These are phyloP conservation scores for Elongisporangium prolatum DNA, from an alignment of 352 stramenopile genomes.

Conservation along the genomic window DNA sequence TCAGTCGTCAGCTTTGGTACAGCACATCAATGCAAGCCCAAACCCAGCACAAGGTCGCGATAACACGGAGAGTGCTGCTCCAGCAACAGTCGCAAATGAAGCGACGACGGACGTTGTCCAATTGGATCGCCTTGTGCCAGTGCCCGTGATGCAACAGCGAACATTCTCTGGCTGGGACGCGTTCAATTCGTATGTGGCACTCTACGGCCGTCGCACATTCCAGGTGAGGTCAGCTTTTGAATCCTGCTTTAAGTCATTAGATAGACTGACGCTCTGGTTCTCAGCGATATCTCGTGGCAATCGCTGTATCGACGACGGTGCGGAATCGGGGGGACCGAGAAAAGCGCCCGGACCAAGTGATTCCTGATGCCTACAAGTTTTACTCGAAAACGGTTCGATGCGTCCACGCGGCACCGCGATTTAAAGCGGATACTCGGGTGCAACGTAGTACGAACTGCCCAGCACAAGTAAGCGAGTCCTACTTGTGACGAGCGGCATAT, in stretches of 20 bases:
- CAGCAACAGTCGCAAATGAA: neutral
- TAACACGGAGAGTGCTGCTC: neutral
- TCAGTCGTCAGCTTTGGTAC: neutral
- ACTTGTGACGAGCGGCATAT: neutral
- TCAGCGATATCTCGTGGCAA: neutral
- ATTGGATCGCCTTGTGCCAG: neutral
- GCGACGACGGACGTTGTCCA: neutral
- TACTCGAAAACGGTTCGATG: neutral
- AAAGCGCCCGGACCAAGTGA: neutral
- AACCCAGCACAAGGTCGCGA: neutral
- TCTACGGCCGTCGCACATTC: neutral
- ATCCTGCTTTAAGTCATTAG: neutral
- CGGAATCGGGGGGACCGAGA: neutral
- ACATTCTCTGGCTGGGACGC: neutral
- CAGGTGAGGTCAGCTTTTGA: neutral
- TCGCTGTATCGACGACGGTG: neutral
- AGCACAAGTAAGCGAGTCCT: neutral
- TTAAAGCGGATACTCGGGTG: neutral
- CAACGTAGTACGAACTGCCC: neutral
- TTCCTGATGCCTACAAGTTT: neutral
- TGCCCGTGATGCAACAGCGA: neutral
- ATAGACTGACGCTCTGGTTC: neutral
- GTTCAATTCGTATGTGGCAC: neutral
- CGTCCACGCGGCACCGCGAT: neutral
- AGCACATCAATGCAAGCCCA: neutral